phyloP scores from a whole-genome alignment of 2,329 filamentous ascomycete genomes.

The Trichoderma aggressivum region DNA sequence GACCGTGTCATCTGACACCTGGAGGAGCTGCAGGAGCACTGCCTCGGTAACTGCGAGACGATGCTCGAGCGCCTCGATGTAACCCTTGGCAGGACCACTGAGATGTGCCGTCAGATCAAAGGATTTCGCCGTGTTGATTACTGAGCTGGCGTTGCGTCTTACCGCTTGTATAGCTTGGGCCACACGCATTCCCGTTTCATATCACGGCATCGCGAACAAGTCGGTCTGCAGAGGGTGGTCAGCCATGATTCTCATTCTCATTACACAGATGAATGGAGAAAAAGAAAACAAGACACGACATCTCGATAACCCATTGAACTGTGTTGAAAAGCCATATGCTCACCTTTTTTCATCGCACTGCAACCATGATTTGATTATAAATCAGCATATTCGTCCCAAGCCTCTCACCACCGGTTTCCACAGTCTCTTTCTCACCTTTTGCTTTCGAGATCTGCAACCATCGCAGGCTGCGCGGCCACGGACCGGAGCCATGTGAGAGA shows the following conservation, averaged over 20 bases:
- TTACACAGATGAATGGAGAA: background rate
- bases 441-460: slow-evolving; percentile 15
- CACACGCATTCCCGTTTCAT: slow-evolving; percentile 14
- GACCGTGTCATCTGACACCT: background rate
- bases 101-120: background rate
- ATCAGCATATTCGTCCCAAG: background rate
- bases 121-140: background rate
- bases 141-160: background rate
- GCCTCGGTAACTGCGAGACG: slow-evolving; percentile 11
- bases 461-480: slow-evolving; percentile 18
- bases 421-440: background rate
- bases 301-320: background rate
- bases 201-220: slow-evolving; percentile 13
- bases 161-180: slow-evolving; percentile 16
- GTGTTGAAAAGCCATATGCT: background rate
- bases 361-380: background rate
- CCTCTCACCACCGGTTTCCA: background rate
- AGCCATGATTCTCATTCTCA: background rate
- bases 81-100: slow-evolving; percentile 11
- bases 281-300: background rate
- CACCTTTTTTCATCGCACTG: slow-evolving; percentile 15
- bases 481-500: slow-evolving; percentile 17
- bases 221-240: background rate
- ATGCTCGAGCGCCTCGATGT: slow-evolving; percentile 11
- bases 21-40: slow-evolving; percentile 9